Conservation (phyloP, 768 basidiomycete species). For the Rhodosporidiobolus odoratus region DNA sequence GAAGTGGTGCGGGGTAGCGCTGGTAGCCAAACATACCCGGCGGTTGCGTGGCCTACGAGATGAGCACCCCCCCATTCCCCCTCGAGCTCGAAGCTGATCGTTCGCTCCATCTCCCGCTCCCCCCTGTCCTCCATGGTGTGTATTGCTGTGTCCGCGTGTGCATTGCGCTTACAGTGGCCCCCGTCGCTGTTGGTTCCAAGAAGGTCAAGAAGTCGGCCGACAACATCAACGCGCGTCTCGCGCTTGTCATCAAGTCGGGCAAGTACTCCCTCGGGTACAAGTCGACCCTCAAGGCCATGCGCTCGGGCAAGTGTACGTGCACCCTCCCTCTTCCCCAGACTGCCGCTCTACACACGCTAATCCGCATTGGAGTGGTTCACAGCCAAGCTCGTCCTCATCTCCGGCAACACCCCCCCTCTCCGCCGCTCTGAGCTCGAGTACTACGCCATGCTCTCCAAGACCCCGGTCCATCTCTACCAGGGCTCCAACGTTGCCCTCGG, state of each 20-base stretch:
- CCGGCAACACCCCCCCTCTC: slow-evolving; percentile 97
- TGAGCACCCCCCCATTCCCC: neutral
- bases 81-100: neutral
- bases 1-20: too few species aligned
- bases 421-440: slow-evolving; percentile 99
- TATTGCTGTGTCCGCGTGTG: neutral
- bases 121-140: neutral
- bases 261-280: slow-evolving; percentile 98
- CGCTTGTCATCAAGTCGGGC: slow-evolving; percentile 95
- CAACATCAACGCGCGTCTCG: slow-evolving; percentile 43
- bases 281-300: slow-evolving; percentile 96
- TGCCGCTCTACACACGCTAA: neutral
- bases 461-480: slow-evolving; percentile 93
- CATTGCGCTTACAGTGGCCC: slow-evolving; percentile 18
- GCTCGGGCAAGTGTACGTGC: slow-evolving; percentile 86
- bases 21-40: neutral
- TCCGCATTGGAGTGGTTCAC: slow-evolving; percentile 6
- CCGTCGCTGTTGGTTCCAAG: slow-evolving; percentile 25
- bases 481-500: slow-evolving; percentile 98
- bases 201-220: slow-evolving; percentile 38
- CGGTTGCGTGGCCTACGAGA: neutral
- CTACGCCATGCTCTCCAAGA: slow-evolving; percentile 89
- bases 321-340: neutral
- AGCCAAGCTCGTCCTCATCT: slow-evolving; percentile 98
- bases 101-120: neutral